Evolutionary conservation across 805 yeast genomes (phyloP), one percentile per base, ranked within the genome.

Genomic region (Yarrowia sp.): DNA sequence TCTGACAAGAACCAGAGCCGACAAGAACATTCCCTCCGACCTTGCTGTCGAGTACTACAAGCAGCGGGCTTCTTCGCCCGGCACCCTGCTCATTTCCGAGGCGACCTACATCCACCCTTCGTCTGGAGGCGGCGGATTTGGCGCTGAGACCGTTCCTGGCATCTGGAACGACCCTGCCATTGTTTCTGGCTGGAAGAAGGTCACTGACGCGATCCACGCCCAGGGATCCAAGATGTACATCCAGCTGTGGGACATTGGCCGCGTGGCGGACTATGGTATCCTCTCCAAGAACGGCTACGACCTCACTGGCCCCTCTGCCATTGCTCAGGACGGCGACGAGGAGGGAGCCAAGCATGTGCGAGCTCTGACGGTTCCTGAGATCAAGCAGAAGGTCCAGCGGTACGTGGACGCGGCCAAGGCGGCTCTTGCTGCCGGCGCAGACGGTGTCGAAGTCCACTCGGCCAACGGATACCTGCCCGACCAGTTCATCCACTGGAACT

Each of bases 151-250:
- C 27, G 64, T 65, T 13, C 72, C 75, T 16, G 73, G 75, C 12
- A 65, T 73, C 36, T 88, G 90, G 92, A 78, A 87, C 0, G 89
- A 88, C 70, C 90, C 86, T 67, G 93, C 87, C 67, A 81, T 90
- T 56, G 94, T 87, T 74, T 42, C 33, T 9, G 96, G 93, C 0
- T 91, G 97, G 97, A 76, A 76, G 65, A 69, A 68, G 49, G 74
- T 81, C 46, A 71, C 69, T 31, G 80, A 79, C 31, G 74, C 69
- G 12, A 77, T 80, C 19, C 85, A 82, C 65, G 71, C 66, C 2
- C 74, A 79, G 62, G 70, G 69, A 0, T 74, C 78, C 0, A 73
- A 67, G 49, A 62, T 76, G 24, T 69, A 73, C 33, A 36, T 72
- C 61, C 85, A 81, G 69, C 62, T 81, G 42, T 79, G 80, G 76